Percentiles rank a stretch among this genome's conserved stretches.
These are phyloP conservation scores for Magnolia officinalis DNA, from an alignment of 164 flowering plant species.

Conservation along the genomic window DNA sequence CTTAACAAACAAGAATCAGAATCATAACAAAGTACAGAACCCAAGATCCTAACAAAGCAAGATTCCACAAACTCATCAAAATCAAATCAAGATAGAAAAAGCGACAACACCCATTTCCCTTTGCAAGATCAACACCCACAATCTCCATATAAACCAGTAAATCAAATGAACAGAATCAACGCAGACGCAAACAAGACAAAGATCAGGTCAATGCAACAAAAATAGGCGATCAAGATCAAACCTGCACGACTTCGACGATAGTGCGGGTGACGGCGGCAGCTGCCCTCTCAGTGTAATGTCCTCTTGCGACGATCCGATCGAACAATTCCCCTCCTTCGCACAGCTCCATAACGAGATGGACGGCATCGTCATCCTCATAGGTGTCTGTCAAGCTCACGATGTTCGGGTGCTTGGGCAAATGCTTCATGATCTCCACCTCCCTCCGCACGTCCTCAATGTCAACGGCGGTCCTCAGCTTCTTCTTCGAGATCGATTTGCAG, in stretches of 20 bases:
- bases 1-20: background rate
- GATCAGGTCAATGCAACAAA: background rate
- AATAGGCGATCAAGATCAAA: conserved; percentile 14
- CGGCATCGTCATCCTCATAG: conserved; percentile 78
- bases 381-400: conserved; percentile 74
- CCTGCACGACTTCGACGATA: conserved; percentile 89
- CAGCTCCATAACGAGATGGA: conserved; percentile 86
- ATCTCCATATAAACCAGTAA: background rate
- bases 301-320: conserved; percentile 82
- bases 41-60: conserved; percentile 8
- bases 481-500: conserved; percentile 86
- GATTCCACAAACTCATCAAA: background rate
- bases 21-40: background rate
- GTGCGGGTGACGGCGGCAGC: conserved; percentile 72
- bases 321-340: conserved; percentile 92
- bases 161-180: background rate
- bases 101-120: background rate
- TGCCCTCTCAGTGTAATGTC: conserved; percentile 86
- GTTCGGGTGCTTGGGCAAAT: conserved; percentile 70
- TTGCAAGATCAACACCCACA: background rate
- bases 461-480: conserved; percentile 69
- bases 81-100: background rate
- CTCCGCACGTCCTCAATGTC: conserved; percentile 87
- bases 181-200: background rate
- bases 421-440: conserved; percentile 83